Percentiles rank a stretch among this genome's conserved stretches.
phyloP scores from a whole-genome alignment of 768 basidiomycete genomes.

The Tephrocybe sp. region DNA sequence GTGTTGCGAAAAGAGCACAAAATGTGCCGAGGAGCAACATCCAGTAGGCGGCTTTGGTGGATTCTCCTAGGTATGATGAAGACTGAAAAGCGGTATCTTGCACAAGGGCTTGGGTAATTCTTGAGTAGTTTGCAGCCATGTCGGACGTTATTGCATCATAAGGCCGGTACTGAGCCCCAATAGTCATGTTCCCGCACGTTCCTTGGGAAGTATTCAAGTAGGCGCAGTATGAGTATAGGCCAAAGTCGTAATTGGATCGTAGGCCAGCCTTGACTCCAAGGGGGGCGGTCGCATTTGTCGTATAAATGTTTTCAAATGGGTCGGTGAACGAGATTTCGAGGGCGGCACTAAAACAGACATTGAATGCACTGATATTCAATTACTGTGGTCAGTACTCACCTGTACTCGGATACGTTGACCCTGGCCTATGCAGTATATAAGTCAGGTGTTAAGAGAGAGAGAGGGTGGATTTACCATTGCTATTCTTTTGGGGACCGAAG shows the following conservation, averaged over 20 bases:
- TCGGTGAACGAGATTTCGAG: constrained; percentile 51
- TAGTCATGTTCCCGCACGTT: constrained; percentile 60
- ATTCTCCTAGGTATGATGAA: constrained; percentile 59
- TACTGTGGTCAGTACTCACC: constrained; percentile 41
- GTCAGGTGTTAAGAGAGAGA: not conserved
- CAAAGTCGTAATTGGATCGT: constrained; percentile 72
- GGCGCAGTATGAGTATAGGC: constrained; percentile 81
- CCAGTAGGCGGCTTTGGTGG: constrained; percentile 73
- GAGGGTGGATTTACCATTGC: constrained; percentile 56
- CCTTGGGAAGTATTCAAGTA: constrained; percentile 62
- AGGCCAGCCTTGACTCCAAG: constrained; percentile 58
- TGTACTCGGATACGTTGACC: constrained; percentile 70
- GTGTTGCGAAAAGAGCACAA: constrained; percentile 59
- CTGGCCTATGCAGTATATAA: constrained; percentile 44
- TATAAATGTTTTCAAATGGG: constrained; percentile 64
- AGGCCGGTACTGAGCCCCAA: constrained; percentile 64
- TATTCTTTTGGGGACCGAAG: constrained; percentile 67
- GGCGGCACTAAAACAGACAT: constrained; percentile 40
- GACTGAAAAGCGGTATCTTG: constrained; percentile 53
- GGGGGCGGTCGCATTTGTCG: constrained; percentile 62
- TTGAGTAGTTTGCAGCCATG: constrained; percentile 64
- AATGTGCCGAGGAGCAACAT: constrained; percentile 73
- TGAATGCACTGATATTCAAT: constrained; percentile 6
- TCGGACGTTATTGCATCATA: constrained; percentile 63
- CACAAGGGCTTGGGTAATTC: constrained; percentile 54